Percentiles rank a stretch among this genome's conserved stretches.
Conservation (phyloP, 2,329 filamentous ascomycete genomes). For the Talaromyces sp. region DNA sequence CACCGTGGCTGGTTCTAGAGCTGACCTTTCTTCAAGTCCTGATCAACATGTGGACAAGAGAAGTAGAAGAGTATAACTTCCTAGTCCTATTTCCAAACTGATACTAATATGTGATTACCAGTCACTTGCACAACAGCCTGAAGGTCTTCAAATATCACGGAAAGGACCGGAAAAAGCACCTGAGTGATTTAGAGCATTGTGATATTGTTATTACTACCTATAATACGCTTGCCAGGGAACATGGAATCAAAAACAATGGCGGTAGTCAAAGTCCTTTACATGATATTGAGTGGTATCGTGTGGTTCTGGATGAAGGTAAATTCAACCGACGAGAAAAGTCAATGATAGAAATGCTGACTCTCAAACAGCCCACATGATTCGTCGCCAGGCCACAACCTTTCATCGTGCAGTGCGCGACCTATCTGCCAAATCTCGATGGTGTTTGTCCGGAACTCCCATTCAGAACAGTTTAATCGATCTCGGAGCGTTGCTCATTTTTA, state of each 20-base stretch:
- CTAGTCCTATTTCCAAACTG: neutral
- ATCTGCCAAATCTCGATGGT: conserved; percentile 49
- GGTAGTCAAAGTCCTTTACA: conserved; percentile 17
- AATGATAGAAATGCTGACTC: neutral
- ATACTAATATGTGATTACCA: conserved; percentile 19
- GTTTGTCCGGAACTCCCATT: conserved; percentile 53
- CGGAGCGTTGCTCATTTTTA: conserved; percentile 50
- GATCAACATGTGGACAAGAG: conserved; percentile 41
- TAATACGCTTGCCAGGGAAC: conserved; percentile 43
- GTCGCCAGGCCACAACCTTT: conserved; percentile 47
- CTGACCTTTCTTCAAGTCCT: conserved; percentile 32
- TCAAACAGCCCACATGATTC: conserved; percentile 49
- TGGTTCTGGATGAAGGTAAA: conserved; percentile 51
- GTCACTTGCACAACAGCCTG: conserved; percentile 33
- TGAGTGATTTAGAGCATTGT: conserved; percentile 28
- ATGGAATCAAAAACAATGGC: conserved; percentile 13
- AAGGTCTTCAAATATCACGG: conserved; percentile 41
- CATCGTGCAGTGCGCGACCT: conserved; percentile 45
- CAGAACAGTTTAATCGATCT: conserved; percentile 55
- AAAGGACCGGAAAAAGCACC: conserved; percentile 24
- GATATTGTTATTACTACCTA: conserved; percentile 51
- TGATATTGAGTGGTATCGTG: conserved; percentile 32
- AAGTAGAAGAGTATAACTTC: conserved; percentile 37
- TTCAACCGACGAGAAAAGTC: neutral
- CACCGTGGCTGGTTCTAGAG: neutral